Conservation (phyloP, 2,329 filamentous ascomycete genomes). For the Teratosphaeria destructans region DNA sequence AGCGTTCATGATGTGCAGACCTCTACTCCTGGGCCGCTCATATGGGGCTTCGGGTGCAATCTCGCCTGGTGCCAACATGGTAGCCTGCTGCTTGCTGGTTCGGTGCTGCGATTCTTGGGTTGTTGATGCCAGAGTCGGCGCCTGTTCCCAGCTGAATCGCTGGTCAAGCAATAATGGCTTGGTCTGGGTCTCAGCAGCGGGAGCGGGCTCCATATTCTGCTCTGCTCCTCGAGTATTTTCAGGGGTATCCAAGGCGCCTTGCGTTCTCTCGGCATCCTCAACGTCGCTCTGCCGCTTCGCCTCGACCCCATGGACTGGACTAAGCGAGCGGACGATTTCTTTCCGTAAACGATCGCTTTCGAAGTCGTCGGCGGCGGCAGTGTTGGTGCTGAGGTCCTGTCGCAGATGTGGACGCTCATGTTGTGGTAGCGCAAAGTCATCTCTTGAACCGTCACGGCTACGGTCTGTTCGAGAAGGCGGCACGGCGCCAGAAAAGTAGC, state of each 20-base stretch:
- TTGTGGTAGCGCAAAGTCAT: constrained; percentile 1
- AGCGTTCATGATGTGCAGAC: constrained; percentile 36
- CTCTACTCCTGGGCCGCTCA: constrained; percentile 21
- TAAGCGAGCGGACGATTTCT: constrained; percentile 64
- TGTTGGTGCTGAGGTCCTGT: constrained; percentile 8
- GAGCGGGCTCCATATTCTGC: constrained; percentile 19
- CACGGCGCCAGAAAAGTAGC: constrained; percentile 11
- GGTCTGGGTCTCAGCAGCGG: constrained; percentile 6
- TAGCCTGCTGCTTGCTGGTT: neutral
- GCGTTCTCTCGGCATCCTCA: constrained; percentile 14
- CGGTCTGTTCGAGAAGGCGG: constrained; percentile 4
- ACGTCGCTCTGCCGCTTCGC: constrained; percentile 9
- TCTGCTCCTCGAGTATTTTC: constrained; percentile 13
- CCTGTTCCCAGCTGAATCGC: constrained; percentile 29
- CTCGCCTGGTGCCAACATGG: constrained; percentile 7
- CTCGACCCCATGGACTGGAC: constrained; percentile 30
- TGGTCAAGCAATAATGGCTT: constrained; percentile 18
- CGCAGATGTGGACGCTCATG: neutral
- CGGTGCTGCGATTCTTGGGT: neutral
- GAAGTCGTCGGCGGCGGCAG: constrained; percentile 41
- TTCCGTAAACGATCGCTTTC: constrained; percentile 63
- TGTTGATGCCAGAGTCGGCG: neutral
- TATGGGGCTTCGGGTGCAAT: constrained; percentile 20
- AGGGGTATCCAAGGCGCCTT: constrained; percentile 21
- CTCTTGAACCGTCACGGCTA: constrained; percentile 22